Evolutionary conservation across 495 filamentous ascomycete genomes (phyloP).

Genomic region (Lindgomyces ingoldianus): DNA sequence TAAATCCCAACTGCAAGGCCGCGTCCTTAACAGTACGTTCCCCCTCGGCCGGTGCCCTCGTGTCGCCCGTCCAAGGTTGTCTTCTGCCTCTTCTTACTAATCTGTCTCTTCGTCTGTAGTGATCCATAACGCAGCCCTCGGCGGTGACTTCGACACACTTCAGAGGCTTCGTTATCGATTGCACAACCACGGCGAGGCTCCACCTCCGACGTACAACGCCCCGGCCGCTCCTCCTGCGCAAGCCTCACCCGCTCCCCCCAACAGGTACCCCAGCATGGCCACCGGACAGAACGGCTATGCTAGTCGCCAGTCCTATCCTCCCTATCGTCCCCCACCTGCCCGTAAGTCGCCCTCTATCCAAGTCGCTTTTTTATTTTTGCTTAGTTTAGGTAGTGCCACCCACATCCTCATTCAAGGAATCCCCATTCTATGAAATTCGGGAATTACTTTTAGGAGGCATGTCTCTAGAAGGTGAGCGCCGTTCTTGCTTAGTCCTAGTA

Average conservation of each 20-base stretch:
- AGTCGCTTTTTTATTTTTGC: no score
- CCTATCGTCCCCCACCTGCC: neutral
- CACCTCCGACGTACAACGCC: conserved; percentile 9
- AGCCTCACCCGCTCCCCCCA: conserved; percentile 1
- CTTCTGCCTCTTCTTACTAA: conserved; percentile 36
- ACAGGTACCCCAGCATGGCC: neutral
- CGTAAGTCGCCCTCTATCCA: no score
- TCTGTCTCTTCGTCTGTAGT: conserved; percentile 13
- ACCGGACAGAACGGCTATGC: neutral
- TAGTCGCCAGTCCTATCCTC: neutral
- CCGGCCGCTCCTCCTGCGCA: neutral
- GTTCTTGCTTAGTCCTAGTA: no score
- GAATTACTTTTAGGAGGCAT: conserved; percentile 36
- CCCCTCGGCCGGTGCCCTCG: conserved; percentile 13
- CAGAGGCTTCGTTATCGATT: conserved; percentile 31
- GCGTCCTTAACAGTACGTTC: conserved; percentile 73
- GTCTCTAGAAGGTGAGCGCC: conserved; percentile 39
- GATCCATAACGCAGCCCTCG: conserved; percentile 8
- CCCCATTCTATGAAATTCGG: conserved; percentile 45
- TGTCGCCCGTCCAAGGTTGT: no score
- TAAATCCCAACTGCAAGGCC: conserved; percentile 74
- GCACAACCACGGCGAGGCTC: conserved; percentile 29
- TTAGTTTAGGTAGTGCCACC: neutral
- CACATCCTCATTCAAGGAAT: conserved; percentile 34
- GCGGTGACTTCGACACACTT: conserved; percentile 19